Percentiles rank a stretch among this genome's conserved stretches.
Conservation (phyloP, 2,329 filamentous ascomycete genomes). For the Hypoxylon sp. region DNA sequence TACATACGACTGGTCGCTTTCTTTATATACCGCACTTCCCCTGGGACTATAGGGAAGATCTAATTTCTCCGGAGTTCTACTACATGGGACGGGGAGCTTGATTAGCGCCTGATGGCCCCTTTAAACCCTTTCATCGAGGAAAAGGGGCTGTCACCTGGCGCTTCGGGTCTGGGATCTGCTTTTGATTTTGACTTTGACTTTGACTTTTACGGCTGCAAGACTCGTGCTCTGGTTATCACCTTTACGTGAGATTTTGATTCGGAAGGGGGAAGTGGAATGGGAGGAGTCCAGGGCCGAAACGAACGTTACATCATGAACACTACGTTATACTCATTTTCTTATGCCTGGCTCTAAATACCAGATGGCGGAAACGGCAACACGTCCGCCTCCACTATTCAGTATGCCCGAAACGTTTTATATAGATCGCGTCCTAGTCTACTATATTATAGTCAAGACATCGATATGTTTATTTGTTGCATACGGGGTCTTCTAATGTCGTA, state of each 20-base stretch:
- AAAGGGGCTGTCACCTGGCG: constrained; percentile 20
- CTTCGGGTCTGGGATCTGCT: constrained; percentile 9
- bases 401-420: not conserved
- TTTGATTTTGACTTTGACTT: not conserved
- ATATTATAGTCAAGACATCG: not conserved
- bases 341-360: constrained; percentile 16
- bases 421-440: constrained; percentile 3
- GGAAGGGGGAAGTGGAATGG: not conserved
- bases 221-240: constrained; percentile 25
- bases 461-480: not conserved
- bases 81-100: constrained; percentile 10
- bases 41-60: constrained; percentile 15
- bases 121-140: constrained; percentile 5
- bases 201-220: constrained; percentile 22
- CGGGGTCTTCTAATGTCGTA: not conserved
- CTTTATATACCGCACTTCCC: constrained; percentile 31
- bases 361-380: constrained; percentile 1
- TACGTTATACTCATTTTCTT: constrained; percentile 27
- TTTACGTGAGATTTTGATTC: constrained; percentile 7
- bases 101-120: constrained; percentile 11
- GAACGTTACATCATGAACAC: constrained; percentile 38
- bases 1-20: constrained; percentile 27
- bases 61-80: constrained; percentile 31
- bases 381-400: not conserved
- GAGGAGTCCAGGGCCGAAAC: constrained; percentile 22